Evolutionary conservation across 495 filamentous ascomycete genomes (phyloP), one percentile per base, ranked within the genome.

Genomic region (Copromyces sp.): DNA sequence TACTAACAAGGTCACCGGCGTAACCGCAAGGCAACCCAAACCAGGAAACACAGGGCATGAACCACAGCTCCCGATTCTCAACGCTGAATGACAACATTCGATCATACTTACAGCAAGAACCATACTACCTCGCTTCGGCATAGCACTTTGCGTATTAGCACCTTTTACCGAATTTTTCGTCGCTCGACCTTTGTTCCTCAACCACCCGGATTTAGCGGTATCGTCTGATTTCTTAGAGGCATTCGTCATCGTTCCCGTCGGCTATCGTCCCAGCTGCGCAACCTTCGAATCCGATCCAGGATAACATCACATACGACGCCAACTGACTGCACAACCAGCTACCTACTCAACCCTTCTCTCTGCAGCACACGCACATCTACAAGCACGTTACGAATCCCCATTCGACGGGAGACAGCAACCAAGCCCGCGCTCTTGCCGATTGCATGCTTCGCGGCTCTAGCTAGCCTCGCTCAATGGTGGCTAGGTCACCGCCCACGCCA

Each of bases 401-500:
- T 61, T 2, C 53, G 53, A 61, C 53, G 53, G 24, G 53, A 16
- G 53, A 61, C 29, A 35, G 53, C 53, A 65, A 14, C 20, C 12
- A 14, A 35, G 53, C 1, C 53, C 53, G 29, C 53, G 12, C 53
- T 35, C 53, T 65, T 14, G 53, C 53, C 53, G 20, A 47, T 38
- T 77, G 71, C 72, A 73, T 75, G 76, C 68, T 69, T 14, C 53
- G 29, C 32, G 41, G 69, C 42, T 41, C 47, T 68, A 59, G 70
- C 32, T 35, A 70, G 53, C 53, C 53, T 72, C 59, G 69, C 73
- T 74, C 74, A 74, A 79, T 80, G 77, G 76, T 80, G 74, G 76
- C 75, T 38, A 70, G 39, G 53, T 68, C 68, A 35, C 39, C 44
- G 39, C 39, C 65, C 47, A 74, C 42, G 72, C 61, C 71, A 41